Percentiles rank a stretch among this genome's conserved stretches.
Conservation (phyloP, 1,139 yeast genomes). For the Blastobotrys indianensis region DNA sequence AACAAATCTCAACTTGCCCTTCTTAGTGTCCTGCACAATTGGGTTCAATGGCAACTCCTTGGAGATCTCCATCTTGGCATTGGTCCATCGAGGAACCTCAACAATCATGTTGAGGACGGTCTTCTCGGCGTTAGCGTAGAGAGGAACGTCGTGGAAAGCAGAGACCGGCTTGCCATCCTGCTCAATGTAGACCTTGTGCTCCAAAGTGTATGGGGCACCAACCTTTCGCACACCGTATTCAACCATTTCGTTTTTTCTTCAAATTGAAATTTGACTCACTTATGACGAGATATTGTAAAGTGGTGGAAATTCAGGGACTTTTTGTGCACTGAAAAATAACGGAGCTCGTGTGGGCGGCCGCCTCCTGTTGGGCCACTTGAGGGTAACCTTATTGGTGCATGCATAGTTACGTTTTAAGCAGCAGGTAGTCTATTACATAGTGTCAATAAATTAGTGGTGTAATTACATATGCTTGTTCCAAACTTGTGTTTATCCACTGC, state of each 20-base stretch:
- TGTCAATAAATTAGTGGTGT: too few species aligned
- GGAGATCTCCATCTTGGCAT: constrained; percentile 87
- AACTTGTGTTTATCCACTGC: constrained; percentile 39
- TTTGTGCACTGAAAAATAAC: too few species aligned
- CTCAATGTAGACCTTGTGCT: constrained; percentile 76
- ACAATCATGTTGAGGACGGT: constrained; percentile 80
- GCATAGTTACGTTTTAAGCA: too few species aligned
- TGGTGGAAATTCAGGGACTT: too few species aligned
- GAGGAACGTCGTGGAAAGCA: constrained; percentile 78
- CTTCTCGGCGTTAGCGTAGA: constrained; percentile 57
- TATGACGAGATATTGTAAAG: too few species aligned
- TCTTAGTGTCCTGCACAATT: constrained; percentile 86
- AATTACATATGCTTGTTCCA: too few species aligned
- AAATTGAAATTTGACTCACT: constrained; percentile 10
- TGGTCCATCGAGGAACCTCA: constrained; percentile 94
- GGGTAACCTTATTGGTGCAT: too few species aligned
- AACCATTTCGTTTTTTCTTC: constrained; percentile 20
- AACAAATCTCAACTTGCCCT: constrained; percentile 78
- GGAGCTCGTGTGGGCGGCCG: too few species aligned
- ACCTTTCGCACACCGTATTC: constrained; percentile 52
- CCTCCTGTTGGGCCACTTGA: too few species aligned
- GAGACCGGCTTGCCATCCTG: constrained; percentile 64
- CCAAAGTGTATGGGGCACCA: constrained; percentile 89
- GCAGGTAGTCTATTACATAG: too few species aligned
- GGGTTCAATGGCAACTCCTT: constrained; percentile 76